These are phyloP conservation scores for Gonapodya sp. DNA, from an alignment of 192 early-diverging fungal species.

Conservation along the genomic window DNA sequence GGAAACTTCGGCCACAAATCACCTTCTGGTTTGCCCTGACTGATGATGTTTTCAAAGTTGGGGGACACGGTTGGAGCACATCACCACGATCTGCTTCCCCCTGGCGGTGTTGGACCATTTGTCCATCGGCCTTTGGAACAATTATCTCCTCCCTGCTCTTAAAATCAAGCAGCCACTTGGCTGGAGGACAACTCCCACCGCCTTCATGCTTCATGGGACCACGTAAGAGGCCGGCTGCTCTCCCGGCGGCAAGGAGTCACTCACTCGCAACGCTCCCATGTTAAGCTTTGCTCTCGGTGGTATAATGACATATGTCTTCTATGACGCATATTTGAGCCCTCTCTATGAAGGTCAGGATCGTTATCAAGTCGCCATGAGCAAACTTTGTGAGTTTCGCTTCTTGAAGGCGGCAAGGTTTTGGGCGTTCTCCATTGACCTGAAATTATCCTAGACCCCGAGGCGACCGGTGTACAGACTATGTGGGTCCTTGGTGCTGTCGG, in stretches of 20 bases:
- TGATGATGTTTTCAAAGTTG: background rate
- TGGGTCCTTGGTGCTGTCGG: background rate
- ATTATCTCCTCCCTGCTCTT: background rate
- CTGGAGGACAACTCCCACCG: conserved; percentile 1
- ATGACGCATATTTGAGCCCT: conserved; percentile 5
- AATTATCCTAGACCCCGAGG: background rate
- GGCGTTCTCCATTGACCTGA: background rate
- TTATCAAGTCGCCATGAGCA: background rate
- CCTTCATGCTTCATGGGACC: conserved; percentile 1
- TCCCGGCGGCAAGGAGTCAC: no score
- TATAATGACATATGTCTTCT: background rate
- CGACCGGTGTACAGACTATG: conserved; percentile 5
- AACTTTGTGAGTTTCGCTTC: background rate
- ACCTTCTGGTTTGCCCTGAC: background rate
- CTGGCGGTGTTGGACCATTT: background rate
- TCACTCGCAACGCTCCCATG: no score
- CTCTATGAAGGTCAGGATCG: background rate
- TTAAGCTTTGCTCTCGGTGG: conserved; percentile 2
- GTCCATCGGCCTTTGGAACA: conserved; percentile 8
- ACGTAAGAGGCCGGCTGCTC: background rate
- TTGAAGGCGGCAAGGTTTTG: background rate
- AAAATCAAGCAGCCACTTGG: background rate
- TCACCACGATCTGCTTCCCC: background rate
- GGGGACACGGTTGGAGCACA: background rate
- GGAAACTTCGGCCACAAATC: no score